Conservation (phyloP, 352 stramenopile species). For the Blastocystis sp. region DNA sequence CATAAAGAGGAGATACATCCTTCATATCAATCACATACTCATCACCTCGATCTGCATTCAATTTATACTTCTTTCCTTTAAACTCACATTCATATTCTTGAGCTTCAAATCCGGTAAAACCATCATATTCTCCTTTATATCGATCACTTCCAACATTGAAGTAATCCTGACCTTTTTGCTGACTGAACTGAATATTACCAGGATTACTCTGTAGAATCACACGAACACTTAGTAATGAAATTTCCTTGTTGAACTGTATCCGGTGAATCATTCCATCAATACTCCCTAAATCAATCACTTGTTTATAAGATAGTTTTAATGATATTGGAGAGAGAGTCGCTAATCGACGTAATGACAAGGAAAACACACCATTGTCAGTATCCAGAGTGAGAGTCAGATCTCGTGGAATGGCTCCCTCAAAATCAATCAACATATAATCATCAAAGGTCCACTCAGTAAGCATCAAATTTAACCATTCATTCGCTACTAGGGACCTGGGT, state of each 20-base stretch:
- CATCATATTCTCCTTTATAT: neutral
- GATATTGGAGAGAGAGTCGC: neutral
- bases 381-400: slow-evolving; percentile 10
- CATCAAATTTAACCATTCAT: slow-evolving; percentile 6
- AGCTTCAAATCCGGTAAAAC: neutral
- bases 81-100: neutral
- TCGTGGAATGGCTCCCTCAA: slow-evolving; percentile 8
- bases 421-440: slow-evolving; percentile 50
- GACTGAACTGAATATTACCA: neutral
- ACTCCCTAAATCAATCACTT: neutral
- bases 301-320: slow-evolving; percentile 13
- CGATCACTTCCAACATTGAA: neutral
- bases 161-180: neutral
- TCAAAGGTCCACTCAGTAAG: slow-evolving; percentile 61
- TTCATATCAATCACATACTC: neutral
- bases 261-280: slow-evolving; percentile 8
- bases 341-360: neutral
- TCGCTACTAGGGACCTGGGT: neutral
- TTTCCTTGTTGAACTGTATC: neutral
- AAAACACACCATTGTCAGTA: slow-evolving; percentile 33
- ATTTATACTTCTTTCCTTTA: neutral
- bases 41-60: neutral
- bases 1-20: neutral
- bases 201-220: slow-evolving; percentile 4
- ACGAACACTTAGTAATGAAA: slow-evolving; percentile 27